These are phyloP conservation scores for Rhizomucor miehei DNA, from an alignment of 371 early-diverging fungal genomes.

Conservation along the genomic window DNA sequence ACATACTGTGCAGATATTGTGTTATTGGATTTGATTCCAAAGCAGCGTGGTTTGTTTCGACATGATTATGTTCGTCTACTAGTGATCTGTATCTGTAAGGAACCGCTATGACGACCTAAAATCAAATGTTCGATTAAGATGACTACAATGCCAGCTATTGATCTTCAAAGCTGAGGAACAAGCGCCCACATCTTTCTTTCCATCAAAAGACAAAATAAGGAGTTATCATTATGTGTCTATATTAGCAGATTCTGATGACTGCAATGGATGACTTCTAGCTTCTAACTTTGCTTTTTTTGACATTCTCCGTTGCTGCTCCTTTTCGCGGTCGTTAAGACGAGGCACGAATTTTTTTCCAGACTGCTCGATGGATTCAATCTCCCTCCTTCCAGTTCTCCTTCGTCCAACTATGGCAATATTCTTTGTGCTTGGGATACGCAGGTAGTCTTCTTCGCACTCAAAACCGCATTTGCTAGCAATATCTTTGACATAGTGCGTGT, in stretches of 20 bases:
- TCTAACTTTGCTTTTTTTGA: constrained; percentile 35
- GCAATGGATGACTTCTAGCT: constrained; percentile 5
- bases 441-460: constrained; percentile 60
- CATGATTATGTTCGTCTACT: too few relatives aligned
- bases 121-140: too few relatives aligned
- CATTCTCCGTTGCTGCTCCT: constrained; percentile 44
- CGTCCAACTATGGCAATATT: constrained; percentile 78
- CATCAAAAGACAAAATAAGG: too few relatives aligned
- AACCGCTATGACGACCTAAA: too few relatives aligned
- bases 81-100: too few relatives aligned
- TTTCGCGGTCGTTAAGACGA: constrained; percentile 59
- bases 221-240: too few relatives aligned
- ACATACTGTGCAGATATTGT: too few relatives aligned
- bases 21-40: too few relatives aligned
- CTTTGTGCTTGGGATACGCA: constrained; percentile 90
- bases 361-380: constrained; percentile 21
- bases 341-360: constrained; percentile 48
- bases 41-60: too few relatives aligned
- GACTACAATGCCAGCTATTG: too few relatives aligned
- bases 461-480: constrained; percentile 64
- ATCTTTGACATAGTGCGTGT: constrained; percentile 61
- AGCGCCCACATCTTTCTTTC: too few relatives aligned
- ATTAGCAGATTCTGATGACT: neutral
- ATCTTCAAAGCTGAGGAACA: too few relatives aligned
- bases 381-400: constrained; percentile 18